phyloP scores from a whole-genome alignment of 768 basidiomycete genomes.

The Russula griseocarnosa region DNA sequence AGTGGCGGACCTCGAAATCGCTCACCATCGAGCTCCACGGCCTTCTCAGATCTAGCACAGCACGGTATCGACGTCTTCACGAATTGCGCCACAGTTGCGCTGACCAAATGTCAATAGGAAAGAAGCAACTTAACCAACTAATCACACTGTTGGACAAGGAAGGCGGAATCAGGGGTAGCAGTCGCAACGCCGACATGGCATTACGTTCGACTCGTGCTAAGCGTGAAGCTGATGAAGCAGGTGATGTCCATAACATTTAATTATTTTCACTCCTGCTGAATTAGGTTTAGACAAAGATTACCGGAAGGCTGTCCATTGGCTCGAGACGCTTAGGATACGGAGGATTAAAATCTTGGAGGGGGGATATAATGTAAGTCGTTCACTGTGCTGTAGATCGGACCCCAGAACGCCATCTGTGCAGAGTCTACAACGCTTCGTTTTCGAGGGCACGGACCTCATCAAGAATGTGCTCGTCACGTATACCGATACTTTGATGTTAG shows the following conservation, averaged over 20 bases:
- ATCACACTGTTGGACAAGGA: conserved; percentile 79
- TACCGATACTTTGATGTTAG: conserved; percentile 74
- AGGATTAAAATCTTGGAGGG: conserved; percentile 78
- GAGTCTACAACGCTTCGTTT: conserved; percentile 78
- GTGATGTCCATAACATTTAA: conserved; percentile 39
- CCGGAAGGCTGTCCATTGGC: conserved; percentile 82
- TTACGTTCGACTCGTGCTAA: conserved; percentile 77
- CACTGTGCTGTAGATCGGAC: neutral
- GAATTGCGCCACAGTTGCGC: neutral
- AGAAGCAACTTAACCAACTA: conserved; percentile 80
- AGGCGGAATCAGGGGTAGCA: conserved; percentile 53
- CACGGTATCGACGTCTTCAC: conserved; percentile 49
- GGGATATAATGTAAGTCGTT: conserved; percentile 62
- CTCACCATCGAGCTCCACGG: conserved; percentile 75
- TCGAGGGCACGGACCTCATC: conserved; percentile 62
- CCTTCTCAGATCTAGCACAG: conserved; percentile 83
- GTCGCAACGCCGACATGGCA: conserved; percentile 57
- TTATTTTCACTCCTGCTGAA: conserved; percentile 6
- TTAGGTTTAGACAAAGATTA: conserved; percentile 73
- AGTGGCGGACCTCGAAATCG: conserved; percentile 60
- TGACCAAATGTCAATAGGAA: conserved; percentile 46
- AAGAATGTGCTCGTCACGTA: conserved; percentile 67
- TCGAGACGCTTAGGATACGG: conserved; percentile 83
- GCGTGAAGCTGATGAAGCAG: conserved; percentile 88
- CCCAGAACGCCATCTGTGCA: conserved; percentile 34